phyloP scores from a whole-genome alignment of 805 yeast genomes.

The Ascoidea tarda region DNA sequence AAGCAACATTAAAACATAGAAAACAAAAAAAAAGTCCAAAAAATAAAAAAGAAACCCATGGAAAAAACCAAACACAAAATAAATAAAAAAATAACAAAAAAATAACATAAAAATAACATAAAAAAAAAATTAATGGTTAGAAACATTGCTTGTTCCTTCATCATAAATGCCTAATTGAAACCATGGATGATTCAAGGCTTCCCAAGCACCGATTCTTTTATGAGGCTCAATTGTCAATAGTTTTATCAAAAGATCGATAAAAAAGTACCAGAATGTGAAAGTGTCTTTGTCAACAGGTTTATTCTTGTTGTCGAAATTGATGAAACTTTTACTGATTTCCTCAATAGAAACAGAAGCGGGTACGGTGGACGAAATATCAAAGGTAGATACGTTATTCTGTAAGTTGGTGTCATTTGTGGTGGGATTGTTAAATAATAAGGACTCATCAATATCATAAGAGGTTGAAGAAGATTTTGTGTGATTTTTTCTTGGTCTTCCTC shows the following conservation, averaged over 20 bases:
- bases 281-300: slow-evolving; percentile 33
- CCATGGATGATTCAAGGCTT: slow-evolving; percentile 77
- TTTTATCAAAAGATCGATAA: slow-evolving; percentile 51
- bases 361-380: not conserved
- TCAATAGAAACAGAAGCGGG: too few relatives aligned
- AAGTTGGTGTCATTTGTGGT: not conserved
- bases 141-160: slow-evolving; percentile 26
- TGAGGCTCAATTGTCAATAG: slow-evolving; percentile 62
- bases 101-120: not conserved
- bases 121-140: not conserved
- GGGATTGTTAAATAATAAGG: not conserved
- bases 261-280: slow-evolving; percentile 74
- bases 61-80: not conserved
- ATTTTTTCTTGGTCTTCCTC: not conserved
- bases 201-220: slow-evolving; percentile 58
- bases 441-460: not conserved
- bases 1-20: not conserved
- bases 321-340: too few relatives aligned
- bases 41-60: not conserved
- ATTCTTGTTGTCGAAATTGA: not conserved
- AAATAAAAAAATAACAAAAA: not conserved
- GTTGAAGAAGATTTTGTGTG: not conserved
- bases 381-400: not conserved
- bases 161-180: slow-evolving; percentile 48
- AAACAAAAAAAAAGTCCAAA: not conserved